phyloP scores from a whole-genome alignment of 495 filamentous ascomycete species.

The Annulohypoxylon bovei region DNA sequence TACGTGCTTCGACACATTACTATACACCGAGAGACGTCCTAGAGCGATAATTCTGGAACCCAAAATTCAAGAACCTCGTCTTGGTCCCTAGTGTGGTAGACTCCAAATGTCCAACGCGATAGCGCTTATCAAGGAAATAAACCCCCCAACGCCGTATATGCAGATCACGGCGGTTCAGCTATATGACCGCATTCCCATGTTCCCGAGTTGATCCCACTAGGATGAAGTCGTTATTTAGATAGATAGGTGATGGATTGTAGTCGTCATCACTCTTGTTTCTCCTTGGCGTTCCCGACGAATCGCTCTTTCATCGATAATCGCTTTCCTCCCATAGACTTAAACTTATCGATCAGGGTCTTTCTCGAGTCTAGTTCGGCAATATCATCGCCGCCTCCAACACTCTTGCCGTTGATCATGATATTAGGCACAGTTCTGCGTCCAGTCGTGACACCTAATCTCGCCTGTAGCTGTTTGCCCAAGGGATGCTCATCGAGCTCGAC shows the following conservation, averaged over 20 bases:
- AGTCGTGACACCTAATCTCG: constrained; percentile 72
- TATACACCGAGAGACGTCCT: constrained; percentile 23
- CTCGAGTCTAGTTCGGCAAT: constrained; percentile 75
- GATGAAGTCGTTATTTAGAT: constrained; percentile 4
- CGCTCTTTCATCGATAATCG: constrained; percentile 62
- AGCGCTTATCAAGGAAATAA: constrained; percentile 21
- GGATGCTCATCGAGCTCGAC: constrained; percentile 90
- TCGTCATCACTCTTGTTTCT: constrained; percentile 32
- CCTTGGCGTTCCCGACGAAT: constrained; percentile 44
- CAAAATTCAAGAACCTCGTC: constrained; percentile 13
- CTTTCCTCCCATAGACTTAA: constrained; percentile 78
- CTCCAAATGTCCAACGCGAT: constrained; percentile 20
- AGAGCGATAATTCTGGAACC: constrained; percentile 13
- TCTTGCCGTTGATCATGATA: constrained; percentile 84
- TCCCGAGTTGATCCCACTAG: constrained; percentile 5
- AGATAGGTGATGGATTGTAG: neutral
- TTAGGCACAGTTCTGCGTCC: constrained; percentile 91
- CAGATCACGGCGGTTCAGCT: constrained; percentile 28
- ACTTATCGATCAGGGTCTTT: constrained; percentile 74
- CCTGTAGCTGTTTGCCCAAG: constrained; percentile 76
- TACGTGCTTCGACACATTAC: constrained; percentile 14
- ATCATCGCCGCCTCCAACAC: constrained; percentile 92
- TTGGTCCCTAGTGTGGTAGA: constrained; percentile 7
- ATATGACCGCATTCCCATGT: constrained; percentile 28
- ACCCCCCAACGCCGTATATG: constrained; percentile 39